These are phyloP conservation scores for Amanita inopinata DNA, from an alignment of 768 basidiomycete species.

Conservation along the genomic window DNA sequence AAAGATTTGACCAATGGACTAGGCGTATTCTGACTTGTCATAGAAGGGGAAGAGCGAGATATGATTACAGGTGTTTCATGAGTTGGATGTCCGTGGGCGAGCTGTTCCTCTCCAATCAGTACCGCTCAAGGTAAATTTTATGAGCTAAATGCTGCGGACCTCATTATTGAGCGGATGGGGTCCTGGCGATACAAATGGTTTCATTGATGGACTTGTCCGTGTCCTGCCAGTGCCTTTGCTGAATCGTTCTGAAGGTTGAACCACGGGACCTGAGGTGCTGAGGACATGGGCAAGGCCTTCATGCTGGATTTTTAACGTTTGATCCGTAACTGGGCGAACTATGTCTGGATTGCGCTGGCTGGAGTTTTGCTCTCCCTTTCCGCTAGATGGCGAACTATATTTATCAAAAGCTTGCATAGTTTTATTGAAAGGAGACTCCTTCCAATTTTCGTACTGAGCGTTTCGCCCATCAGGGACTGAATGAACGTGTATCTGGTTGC, in stretches of 20 bases:
- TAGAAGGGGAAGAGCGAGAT: slow-evolving; percentile 3
- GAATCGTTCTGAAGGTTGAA: background rate
- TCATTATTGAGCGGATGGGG: no score
- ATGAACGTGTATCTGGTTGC: no score
- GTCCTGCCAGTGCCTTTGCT: background rate
- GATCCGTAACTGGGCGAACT: background rate
- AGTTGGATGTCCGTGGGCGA: background rate
- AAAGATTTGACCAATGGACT: slow-evolving; percentile 2
- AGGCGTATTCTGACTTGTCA: background rate
- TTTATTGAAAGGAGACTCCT: no score
- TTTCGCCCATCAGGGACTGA: no score
- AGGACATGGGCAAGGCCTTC: slow-evolving; percentile 5
- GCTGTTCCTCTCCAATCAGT: background rate
- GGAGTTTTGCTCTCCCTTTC: background rate
- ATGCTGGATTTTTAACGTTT: background rate
- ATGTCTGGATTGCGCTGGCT: background rate
- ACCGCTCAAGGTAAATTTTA: no score
- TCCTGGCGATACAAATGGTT: no score
- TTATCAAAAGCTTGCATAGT: no score
- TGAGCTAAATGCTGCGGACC: no score
- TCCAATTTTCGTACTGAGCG: no score
- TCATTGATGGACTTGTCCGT: background rate
- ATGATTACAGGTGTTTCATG: slow-evolving; percentile 2
- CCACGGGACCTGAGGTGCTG: background rate
- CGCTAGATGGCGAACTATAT: no score